Base-by-base conservation (phyloP, 441 rosid genomes). In the Lepidium campestre region DNA sequence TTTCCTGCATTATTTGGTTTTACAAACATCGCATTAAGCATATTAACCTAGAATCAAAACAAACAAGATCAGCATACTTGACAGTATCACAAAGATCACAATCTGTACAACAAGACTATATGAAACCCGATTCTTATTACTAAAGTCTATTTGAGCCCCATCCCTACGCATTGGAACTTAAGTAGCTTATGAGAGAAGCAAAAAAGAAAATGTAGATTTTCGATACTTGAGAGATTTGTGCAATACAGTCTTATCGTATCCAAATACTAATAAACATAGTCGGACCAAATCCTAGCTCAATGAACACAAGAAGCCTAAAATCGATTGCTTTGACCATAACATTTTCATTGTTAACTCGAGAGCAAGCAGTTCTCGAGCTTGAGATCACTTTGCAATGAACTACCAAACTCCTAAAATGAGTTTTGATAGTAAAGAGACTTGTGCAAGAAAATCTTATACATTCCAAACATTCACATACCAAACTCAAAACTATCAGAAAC, bases 1-100 rank as follows among this genome's bases (percentile, higher is more conserved):
- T 86, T 89, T 34, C 92, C 99, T 89, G 91, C 39, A 37, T 4
- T 41, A 20, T 11, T 62, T 11, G 41, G 19, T 74, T 67, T 68
- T 70, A 68, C 37, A 70, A 53, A 62, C 13, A 19, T 1, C 3
- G 2, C 31, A 22, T 71, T 54, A 56, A 47, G 7, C 34, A 72
- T 25, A 52, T 18, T n/a, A 49, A 32, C 7, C 40, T 10, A 58
- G 12, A 48, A 57, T 23, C 48, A 41, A 72, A 34, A 13, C 0
- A 39, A 19, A 31, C 14, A 1, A 31, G 57, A 27, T 57, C 9
- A 31, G 8, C 52, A 58, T 27, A 52, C 29, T 42, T 27, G 6
- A 40, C 12, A 27, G 46, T 20, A 47, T 34, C 41, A 4, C 5
- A 9, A 6, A 13, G 47, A 57, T 4, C 31, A 44, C 19, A 55